A percentile compares a stretch with the other conserved stretches of the same genome.
Conservation (phyloP, 208 protist genomes). For the Novymonas esmeraldas region DNA sequence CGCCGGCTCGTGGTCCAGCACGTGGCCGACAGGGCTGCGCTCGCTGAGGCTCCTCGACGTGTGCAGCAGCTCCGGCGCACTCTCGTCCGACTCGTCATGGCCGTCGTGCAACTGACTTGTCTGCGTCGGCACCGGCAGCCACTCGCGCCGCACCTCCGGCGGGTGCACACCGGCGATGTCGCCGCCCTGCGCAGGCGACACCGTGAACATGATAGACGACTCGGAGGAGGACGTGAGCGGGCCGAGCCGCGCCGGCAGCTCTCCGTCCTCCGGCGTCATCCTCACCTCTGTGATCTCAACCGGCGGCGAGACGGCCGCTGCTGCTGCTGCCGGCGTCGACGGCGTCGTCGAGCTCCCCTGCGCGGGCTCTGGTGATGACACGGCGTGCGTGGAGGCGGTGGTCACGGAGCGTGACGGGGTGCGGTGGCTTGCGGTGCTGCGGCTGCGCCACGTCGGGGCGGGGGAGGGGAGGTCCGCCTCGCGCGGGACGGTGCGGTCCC, state of each 20-base stretch:
- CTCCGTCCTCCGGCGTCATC: too few species aligned
- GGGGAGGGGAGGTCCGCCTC: background rate
- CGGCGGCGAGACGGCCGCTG: too few species aligned
- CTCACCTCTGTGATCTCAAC: background rate
- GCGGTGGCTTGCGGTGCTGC: too few species aligned
- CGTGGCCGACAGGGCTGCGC: too few species aligned
- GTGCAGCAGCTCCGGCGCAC: background rate
- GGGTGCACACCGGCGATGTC: background rate
- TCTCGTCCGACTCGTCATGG: background rate
- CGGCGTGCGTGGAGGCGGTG: background rate
- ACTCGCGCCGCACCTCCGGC: background rate
- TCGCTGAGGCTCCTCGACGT: background rate
- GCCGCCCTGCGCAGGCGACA: background rate
- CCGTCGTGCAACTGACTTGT: background rate
- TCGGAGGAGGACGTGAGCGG: constrained; percentile 1
- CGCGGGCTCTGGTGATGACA: background rate
- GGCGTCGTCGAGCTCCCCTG: background rate
- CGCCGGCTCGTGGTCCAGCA: too few species aligned
- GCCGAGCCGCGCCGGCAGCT: background rate
- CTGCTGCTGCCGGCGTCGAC: background rate
- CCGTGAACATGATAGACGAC: constrained; percentile 7
- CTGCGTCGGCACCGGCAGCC: background rate
- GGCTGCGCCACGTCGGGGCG: background rate
- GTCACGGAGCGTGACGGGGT: background rate
- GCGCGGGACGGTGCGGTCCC: background rate